Evolutionary conservation across 2,329 filamentous ascomycete genomes (phyloP), one percentile per base, ranked within the genome.

Genomic region (Xylaria sp.): DNA sequence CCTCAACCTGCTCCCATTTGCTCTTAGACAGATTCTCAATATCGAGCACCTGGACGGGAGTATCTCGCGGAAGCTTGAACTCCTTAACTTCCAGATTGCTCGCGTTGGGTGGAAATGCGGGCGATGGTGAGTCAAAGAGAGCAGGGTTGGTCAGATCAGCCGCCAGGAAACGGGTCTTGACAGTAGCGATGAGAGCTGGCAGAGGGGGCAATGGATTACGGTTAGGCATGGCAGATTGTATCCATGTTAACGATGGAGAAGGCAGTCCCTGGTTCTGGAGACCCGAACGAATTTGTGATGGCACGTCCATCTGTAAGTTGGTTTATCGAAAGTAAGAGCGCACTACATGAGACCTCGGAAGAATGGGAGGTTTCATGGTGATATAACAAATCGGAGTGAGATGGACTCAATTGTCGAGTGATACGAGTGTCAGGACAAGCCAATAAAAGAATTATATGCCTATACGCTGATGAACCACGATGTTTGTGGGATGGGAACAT

Each of bases 1-100:
- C 87, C 75, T 97, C 92, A 33, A 97, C 85, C 76, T 97, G 92
- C 67, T 92, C 89, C 92, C 94, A 96, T 54, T 90, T 85, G 70
- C 90, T 92, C 55, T 85, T 83, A 2, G 89, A 85, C 19, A 98
- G 84, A 73, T 98, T 94, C 73, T 96, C 90, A 7, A 98, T 82
- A 70, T 96, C 93, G 1, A 97, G 79, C 0, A 98, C 86, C 76
- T 98, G 95, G 1, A 95, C 89, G 2, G 89, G 82, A 0, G 94
- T 82, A 33, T 92, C 85, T 1, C 82, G 82, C 0, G 79, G 64
- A 0, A 98, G 79, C 0, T 77, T 78, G 3, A 79, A 76, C 61
- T 92, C 86, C 66, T 84, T 81, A 9, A 83, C 75, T 3, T 79
- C 77, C 0, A 84, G 80, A 67, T 86, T 80, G 50, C 80, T 77